A percentile compares a stretch with the other conserved stretches of the same genome.
phyloP scores from a whole-genome alignment of 139 green algal genomes.

The Picochlorum sp. region DNA sequence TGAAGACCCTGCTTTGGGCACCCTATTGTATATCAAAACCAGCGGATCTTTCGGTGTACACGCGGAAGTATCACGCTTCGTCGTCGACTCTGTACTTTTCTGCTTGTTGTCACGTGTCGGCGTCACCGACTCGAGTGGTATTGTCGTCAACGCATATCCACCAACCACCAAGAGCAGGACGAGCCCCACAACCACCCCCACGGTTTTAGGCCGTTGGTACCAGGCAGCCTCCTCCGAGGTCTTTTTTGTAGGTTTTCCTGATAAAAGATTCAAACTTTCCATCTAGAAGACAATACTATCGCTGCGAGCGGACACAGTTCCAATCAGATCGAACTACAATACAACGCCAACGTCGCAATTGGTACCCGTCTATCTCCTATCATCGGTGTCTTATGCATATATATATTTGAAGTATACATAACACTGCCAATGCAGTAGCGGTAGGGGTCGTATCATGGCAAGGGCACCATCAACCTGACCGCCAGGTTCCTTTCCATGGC shows the following conservation, averaged over 20 bases:
- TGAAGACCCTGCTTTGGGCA: slow-evolving; percentile 11
- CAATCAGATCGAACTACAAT: no score
- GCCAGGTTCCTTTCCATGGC: no score
- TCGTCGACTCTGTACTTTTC: neutral
- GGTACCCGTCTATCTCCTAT: no score
- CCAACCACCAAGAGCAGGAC: no score
- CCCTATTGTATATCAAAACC: slow-evolving; percentile 8
- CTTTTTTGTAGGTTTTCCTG: neutral
- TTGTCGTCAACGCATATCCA: no score
- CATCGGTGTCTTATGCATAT: no score
- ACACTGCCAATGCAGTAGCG: no score
- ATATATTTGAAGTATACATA: no score
- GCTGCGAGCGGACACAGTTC: neutral
- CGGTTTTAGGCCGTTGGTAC: neutral
- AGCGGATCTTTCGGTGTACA: slow-evolving; percentile 1
- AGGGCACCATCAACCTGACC: no score
- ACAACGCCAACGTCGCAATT: no score
- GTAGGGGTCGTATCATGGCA: no score
- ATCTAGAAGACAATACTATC: neutral
- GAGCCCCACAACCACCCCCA: no score
- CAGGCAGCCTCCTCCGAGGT: neutral
- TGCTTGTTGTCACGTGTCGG: neutral
- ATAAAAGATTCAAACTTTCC: slow-evolving; percentile 1
- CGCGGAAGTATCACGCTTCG: neutral
- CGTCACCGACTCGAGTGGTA: neutral